Percentiles rank a stretch among this genome's conserved stretches.
phyloP scores from a whole-genome alignment of 768 basidiomycete species.

The Podaxis sp. region DNA sequence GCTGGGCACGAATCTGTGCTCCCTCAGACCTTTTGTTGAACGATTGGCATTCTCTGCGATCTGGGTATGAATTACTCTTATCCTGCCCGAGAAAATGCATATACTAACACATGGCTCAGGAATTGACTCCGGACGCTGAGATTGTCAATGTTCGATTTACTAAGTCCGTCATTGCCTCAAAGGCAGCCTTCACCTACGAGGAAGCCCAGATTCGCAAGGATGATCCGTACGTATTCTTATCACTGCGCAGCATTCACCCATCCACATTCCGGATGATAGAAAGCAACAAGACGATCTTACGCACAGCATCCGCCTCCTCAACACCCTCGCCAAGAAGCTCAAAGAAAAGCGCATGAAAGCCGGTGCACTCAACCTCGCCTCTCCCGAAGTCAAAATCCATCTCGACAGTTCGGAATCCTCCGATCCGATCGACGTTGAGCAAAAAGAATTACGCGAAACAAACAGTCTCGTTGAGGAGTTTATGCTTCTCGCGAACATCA shows the following conservation, averaged over 20 bases:
- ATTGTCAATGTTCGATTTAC: slow-evolving; percentile 90
- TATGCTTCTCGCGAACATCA: slow-evolving; percentile 97
- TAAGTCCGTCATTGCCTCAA: slow-evolving; percentile 96
- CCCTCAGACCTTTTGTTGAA: slow-evolving; percentile 88
- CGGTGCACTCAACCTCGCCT: slow-evolving; percentile 96
- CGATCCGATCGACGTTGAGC: slow-evolving; percentile 96
- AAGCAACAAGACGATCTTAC: slow-evolving; percentile 80
- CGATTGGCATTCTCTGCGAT: slow-evolving; percentile 93
- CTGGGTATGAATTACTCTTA: slow-evolving; percentile 60
- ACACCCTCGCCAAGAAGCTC: slow-evolving; percentile 81
- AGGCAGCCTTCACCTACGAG: slow-evolving; percentile 95
- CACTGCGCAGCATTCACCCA: not conserved
- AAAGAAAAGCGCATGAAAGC: slow-evolving; percentile 87
- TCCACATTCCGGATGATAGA: slow-evolving; percentile 35
- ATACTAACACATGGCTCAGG: slow-evolving; percentile 44
- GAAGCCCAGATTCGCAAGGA: slow-evolving; percentile 95
- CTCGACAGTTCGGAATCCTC: slow-evolving; percentile 91
- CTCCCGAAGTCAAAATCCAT: slow-evolving; percentile 97
- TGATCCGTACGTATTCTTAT: slow-evolving; percentile 60
- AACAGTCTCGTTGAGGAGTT: slow-evolving; percentile 98
- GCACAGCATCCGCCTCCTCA: slow-evolving; percentile 83
- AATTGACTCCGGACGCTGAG: slow-evolving; percentile 83
- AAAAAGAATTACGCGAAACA: slow-evolving; percentile 89
- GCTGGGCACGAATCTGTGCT: slow-evolving; percentile 94
- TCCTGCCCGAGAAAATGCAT: not conserved